phyloP scores from a whole-genome alignment of 768 basidiomycete species.

The Tephrocybe rancida region DNA sequence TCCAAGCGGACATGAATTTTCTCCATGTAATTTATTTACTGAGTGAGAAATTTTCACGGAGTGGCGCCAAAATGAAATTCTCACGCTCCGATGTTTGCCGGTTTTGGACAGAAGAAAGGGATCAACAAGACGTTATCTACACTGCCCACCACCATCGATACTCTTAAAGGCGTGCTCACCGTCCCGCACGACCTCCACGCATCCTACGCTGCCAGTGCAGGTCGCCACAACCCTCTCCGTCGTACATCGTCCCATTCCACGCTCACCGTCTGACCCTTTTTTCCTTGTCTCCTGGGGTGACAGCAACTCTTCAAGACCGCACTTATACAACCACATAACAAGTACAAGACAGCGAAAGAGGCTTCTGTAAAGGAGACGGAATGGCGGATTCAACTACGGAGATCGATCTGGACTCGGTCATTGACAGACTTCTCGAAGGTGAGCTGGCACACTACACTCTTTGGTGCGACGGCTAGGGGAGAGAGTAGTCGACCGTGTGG shows the following conservation, averaged over 20 bases:
- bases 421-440: conserved; percentile 98
- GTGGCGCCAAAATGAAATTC: conserved; percentile 30
- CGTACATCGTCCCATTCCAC: conserved; percentile 2
- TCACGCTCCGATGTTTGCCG: conserved; percentile 46
- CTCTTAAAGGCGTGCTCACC: conserved; percentile 21
- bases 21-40: background rate
- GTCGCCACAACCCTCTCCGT: conserved; percentile 10
- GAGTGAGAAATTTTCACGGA: conserved; percentile 5
- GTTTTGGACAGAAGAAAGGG: conserved; percentile 32
- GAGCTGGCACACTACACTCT: conserved; percentile 35
- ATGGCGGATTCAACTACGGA: conserved; percentile 87
- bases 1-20: background rate
- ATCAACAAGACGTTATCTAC: conserved; percentile 44
- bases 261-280: conserved; percentile 15
- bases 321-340: conserved; percentile 5
- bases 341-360: conserved; percentile 10
- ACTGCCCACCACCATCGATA: conserved; percentile 51
- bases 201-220: conserved; percentile 16
- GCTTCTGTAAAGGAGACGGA: conserved; percentile 20
- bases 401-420: conserved; percentile 99
- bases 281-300: conserved; percentile 12
- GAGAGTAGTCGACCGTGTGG: background rate
- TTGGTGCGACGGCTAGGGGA: background rate
- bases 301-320: conserved; percentile 3
- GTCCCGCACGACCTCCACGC: conserved; percentile 16